A percentile compares a stretch with the other conserved stretches of the same genome.
Conservation (phyloP, 805 yeast species). For the Candida manassasensis region DNA sequence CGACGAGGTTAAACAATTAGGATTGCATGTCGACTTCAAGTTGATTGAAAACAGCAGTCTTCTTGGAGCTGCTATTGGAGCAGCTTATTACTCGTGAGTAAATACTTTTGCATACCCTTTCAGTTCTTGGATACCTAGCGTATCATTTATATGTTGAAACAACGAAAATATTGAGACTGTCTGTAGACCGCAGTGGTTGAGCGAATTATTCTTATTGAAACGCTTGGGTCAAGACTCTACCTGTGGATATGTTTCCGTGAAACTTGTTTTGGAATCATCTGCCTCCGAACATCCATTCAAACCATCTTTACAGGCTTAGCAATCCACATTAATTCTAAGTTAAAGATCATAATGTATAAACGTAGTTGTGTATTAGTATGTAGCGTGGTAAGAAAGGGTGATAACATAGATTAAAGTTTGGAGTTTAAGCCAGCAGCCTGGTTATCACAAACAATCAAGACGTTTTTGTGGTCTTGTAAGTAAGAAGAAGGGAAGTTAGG, state of each 20-base stretch:
- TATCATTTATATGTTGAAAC: not conserved
- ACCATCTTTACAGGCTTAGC: no score
- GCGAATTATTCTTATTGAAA: no score
- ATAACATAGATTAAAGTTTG: slow-evolving; percentile 27
- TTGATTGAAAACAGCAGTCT: slow-evolving; percentile 44
- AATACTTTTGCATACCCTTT: not conserved
- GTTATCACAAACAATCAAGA: slow-evolving; percentile 43
- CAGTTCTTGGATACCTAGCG: slow-evolving; percentile 4
- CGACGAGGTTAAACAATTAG: slow-evolving; percentile 18
- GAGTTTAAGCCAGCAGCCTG: slow-evolving; percentile 40
- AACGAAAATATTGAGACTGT: no score
- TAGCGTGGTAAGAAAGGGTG: no score
- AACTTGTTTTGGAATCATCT: no score
- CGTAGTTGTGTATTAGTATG: no score
- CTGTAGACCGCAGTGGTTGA: no score
- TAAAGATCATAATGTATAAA: no score
- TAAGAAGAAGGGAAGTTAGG: slow-evolving; percentile 46
- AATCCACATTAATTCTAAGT: no score
- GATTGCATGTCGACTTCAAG: slow-evolving; percentile 32
- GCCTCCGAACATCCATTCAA: no score
- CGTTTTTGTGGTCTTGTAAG: slow-evolving; percentile 44
- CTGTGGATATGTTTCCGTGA: no score
- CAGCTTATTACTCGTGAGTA: slow-evolving; percentile 27
- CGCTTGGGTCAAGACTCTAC: no score
- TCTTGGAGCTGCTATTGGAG: slow-evolving; percentile 53